Evolutionary conservation across 352 stramenopile genomes (phyloP).

Genomic region (Globisporangium cylindrosporum): DNA sequence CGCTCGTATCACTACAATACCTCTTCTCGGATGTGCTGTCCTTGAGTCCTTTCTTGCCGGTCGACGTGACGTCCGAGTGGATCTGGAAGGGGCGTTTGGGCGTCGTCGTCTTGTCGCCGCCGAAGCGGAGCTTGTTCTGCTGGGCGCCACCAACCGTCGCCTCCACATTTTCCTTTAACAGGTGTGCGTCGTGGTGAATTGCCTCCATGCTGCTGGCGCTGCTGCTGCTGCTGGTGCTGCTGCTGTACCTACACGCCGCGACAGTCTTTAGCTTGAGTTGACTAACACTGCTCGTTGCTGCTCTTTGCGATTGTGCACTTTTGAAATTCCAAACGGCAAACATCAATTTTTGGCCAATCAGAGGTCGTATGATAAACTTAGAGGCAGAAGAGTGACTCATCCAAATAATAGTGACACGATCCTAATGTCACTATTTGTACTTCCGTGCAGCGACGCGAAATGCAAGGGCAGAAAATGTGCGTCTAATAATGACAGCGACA

Average conservation of each 20-base stretch:
- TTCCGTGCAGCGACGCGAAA: not conserved
- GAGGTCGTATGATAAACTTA: not conserved
- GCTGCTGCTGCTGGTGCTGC: not conserved
- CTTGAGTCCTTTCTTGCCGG: constrained; percentile 31
- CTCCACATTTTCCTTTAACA: constrained; percentile 79
- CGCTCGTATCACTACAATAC: constrained; percentile 4
- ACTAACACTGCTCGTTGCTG: not conserved
- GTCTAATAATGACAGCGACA: not conserved
- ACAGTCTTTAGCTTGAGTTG: not conserved
- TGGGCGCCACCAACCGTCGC: constrained; percentile 14
- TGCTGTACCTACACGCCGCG: not conserved
- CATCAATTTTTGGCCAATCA: constrained; percentile 1
- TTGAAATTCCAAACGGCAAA: constrained; percentile 35
- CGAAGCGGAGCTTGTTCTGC: constrained; percentile 26
- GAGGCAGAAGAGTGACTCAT: not conserved
- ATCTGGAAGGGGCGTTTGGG: constrained; percentile 36
- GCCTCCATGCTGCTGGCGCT: constrained; percentile 41
- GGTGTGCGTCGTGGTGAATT: constrained; percentile 26
- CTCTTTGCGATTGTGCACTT: constrained; percentile 12
- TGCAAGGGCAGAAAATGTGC: not conserved
- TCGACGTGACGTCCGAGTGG: constrained; percentile 41
- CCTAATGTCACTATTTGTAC: not conserved
- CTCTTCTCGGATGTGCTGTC: constrained; percentile 42
- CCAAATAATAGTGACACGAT: not conserved
- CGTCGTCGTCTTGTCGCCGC: constrained; percentile 18